These are phyloP conservation scores for Taiozyma onychis DNA, from an alignment of 1,139 yeast species.

Conservation along the genomic window DNA sequence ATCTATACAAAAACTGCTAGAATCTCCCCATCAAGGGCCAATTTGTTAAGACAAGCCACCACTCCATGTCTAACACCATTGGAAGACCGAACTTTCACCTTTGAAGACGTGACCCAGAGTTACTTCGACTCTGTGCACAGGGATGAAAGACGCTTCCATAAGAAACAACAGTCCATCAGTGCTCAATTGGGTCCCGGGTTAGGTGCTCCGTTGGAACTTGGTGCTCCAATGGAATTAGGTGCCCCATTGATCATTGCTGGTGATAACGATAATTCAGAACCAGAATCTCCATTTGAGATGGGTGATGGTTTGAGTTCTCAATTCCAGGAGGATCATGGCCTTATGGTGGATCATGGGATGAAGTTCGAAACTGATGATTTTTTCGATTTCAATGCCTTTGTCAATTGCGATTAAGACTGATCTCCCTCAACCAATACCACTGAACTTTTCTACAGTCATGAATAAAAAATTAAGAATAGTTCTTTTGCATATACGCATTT, in stretches of 20 bases:
- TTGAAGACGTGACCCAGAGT: slow-evolving; percentile 8
- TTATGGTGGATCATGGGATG: not conserved
- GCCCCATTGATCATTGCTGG: slow-evolving; percentile 9
- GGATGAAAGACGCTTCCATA: not conserved
- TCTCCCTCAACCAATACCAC: not conserved
- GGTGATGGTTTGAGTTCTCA: slow-evolving; percentile 1
- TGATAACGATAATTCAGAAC: slow-evolving; percentile 1
- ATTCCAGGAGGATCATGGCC: not conserved
- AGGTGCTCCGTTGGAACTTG: slow-evolving; percentile 9
- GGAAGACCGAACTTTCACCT: slow-evolving; percentile 8
- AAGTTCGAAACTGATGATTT: slow-evolving; percentile 11
- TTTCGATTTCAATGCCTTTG: slow-evolving; percentile 22
- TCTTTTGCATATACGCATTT: slow-evolving; percentile 1
- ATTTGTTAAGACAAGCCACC: slow-evolving; percentile 14
- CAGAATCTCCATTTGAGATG: slow-evolving; percentile 9
- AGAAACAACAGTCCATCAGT: slow-evolving; percentile 11
- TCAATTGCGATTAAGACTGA: slow-evolving; percentile 7
- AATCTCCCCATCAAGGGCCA: slow-evolving; percentile 17
- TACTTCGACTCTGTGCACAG: slow-evolving; percentile 13
- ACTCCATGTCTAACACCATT: slow-evolving; percentile 12
- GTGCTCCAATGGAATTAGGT: slow-evolving; percentile 8
- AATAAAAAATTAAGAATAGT: not conserved
- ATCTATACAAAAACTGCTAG: slow-evolving; percentile 10
- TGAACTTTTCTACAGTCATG: not conserved
- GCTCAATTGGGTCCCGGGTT: slow-evolving; percentile 21